A percentile compares a stretch with the other conserved stretches of the same genome.
These are phyloP conservation scores for Naumovozyma baii DNA, from an alignment of 805 yeast species.

Conservation along the genomic window DNA sequence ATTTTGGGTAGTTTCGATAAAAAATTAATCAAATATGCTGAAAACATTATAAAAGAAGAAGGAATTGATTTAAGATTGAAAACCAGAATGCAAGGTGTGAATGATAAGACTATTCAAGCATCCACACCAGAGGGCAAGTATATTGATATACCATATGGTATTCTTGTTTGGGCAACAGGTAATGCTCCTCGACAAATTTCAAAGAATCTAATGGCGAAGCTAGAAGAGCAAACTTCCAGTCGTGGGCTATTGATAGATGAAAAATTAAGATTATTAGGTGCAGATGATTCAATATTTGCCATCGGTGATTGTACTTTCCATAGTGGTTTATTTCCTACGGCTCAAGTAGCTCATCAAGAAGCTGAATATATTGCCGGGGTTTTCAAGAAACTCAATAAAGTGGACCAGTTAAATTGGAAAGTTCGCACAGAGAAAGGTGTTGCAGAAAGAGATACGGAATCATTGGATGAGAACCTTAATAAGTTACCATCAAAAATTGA, in stretches of 20 bases:
- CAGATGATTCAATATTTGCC: constrained; percentile 67
- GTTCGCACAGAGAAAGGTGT: constrained; percentile 29
- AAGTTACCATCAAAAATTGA: constrained; percentile 36
- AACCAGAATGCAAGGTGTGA: constrained; percentile 84
- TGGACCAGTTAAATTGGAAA: constrained; percentile 42
- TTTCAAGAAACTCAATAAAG: constrained; percentile 53
- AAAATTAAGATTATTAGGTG: constrained; percentile 71
- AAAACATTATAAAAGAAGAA: constrained; percentile 57
- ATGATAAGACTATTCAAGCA: constrained; percentile 59
- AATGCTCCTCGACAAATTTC: constrained; percentile 78
- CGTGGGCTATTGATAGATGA: constrained; percentile 86
- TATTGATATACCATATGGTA: constrained; percentile 83
- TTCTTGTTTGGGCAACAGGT: constrained; percentile 96
- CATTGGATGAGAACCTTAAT: constrained; percentile 38
- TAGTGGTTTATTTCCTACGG: constrained; percentile 88
- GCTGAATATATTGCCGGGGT: constrained; percentile 71
- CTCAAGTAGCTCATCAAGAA: constrained; percentile 94
- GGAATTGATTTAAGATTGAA: constrained; percentile 69
- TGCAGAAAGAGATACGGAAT: constrained; percentile 25
- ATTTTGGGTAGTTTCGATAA: constrained; percentile 69
- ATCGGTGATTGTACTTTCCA: constrained; percentile 89
- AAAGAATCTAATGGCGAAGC: constrained; percentile 51
- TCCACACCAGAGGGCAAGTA: constrained; percentile 54
- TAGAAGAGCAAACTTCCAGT: constrained; percentile 73
- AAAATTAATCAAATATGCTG: constrained; percentile 67